Evolutionary conservation across 148 eudicot genomes (phyloP).

Genomic region (Limonium bicolor): DNA sequence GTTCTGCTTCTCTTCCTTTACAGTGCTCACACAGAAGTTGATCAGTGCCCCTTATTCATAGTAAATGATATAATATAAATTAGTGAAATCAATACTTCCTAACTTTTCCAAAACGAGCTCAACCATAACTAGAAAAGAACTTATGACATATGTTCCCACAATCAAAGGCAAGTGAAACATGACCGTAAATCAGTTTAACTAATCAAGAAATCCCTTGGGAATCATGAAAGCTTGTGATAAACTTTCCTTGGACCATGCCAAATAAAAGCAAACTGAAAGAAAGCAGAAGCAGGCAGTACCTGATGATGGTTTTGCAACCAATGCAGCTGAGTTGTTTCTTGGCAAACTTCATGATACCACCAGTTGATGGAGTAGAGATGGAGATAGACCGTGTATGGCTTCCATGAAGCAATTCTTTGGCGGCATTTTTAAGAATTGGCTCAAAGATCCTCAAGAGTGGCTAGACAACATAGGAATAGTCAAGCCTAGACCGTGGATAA

Average conservation of each 20-base stretch:
- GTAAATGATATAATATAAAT: background rate
- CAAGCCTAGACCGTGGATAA: constrained; percentile 7
- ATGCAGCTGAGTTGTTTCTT: constrained; percentile 86
- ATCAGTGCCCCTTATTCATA: constrained; percentile 42
- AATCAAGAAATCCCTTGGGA: too few relatives aligned
- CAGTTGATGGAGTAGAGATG: constrained; percentile 81
- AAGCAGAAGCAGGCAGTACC: constrained; percentile 22
- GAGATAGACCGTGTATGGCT: constrained; percentile 90
- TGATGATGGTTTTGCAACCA: constrained; percentile 87
- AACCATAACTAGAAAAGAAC: background rate
- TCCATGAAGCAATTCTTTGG: constrained; percentile 85
- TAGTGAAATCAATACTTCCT: too few relatives aligned
- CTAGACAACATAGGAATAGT: constrained; percentile 38
- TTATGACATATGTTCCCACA: background rate
- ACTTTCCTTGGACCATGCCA: background rate
- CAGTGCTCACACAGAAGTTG: constrained; percentile 83
- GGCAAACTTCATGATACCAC: constrained; percentile 98
- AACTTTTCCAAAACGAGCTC: too few relatives aligned
- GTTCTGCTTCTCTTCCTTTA: constrained; percentile 98
- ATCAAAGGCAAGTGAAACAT: background rate
- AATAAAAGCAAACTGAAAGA: background rate
- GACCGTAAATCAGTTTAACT: too few relatives aligned
- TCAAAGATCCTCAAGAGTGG: constrained; percentile 95
- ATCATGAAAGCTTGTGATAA: too few relatives aligned
- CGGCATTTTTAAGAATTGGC: constrained; percentile 87